These are phyloP conservation scores for Carex scoparia DNA, from an alignment of 176 grass and related monocot species.

Conservation along the genomic window DNA sequence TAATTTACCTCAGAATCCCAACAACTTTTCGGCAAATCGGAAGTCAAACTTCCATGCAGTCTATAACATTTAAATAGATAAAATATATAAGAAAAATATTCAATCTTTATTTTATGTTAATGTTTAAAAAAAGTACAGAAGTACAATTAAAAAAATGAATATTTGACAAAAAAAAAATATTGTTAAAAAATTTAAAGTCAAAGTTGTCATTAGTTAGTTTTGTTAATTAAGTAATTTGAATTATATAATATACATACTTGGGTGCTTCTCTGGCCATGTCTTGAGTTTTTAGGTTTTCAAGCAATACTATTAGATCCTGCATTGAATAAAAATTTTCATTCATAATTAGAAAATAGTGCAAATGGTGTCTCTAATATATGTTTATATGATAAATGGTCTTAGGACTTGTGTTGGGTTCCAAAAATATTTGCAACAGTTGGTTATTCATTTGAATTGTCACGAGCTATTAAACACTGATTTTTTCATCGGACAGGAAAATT, in stretches of 20 bases:
- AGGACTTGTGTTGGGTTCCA: neutral
- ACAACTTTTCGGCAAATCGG: neutral
- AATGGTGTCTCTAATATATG: neutral
- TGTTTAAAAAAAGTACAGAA: neutral
- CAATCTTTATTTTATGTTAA: neutral
- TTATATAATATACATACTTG: neutral
- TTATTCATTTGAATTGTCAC: neutral
- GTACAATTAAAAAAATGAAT: neutral
- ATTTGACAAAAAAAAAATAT: neutral
- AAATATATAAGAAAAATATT: neutral
- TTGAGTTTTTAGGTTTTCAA: conserved; percentile 4
- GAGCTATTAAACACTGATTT: neutral
- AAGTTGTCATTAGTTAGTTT: neutral
- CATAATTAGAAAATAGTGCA: neutral
- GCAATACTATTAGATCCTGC: conserved; percentile 2
- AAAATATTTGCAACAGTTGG: neutral
- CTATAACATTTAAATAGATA: neutral
- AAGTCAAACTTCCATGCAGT: neutral
- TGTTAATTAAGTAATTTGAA: neutral
- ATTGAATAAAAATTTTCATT: neutral
- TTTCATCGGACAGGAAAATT: neutral
- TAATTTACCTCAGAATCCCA: neutral
- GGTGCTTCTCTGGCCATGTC: neutral
- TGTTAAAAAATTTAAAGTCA: neutral
- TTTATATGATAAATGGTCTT: neutral